Evolutionary conservation across 345 rosid genomes (phyloP), one percentile per base, ranked within the genome.

Genomic region (Melaleuca quinquenervia): DNA sequence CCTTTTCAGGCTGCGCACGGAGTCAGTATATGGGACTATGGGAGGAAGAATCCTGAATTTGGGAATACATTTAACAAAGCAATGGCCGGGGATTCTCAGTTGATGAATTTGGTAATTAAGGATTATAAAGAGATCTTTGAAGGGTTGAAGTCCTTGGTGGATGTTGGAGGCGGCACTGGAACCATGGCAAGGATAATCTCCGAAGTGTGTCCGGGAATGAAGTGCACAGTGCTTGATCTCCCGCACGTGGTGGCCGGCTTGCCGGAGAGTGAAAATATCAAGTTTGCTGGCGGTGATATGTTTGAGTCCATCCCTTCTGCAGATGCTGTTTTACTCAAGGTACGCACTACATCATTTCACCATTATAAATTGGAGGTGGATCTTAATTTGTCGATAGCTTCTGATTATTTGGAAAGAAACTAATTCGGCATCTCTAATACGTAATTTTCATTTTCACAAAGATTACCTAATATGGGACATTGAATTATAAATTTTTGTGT

Each of bases 81-180:
- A 11, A 93, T 92, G 95, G 88, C 89, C 1, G 29, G 92, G 82
- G 95, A 93, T 84, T 89, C 93, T 22, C 85, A 84, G 58, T 70
- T 89, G 89, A 88, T 84, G 51, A 87, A 84, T 82, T 54, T 88
- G 74, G 88, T 92, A 24, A 78, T 90, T 22, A 85, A 83, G 52
- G 93, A 92, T 20, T 87, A 86, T 48, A 87, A 87, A 32, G 85
- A 85, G 5, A 87, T 90, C 49, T 92, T 93, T 12, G 88, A 93
- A 32, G 92, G 92, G 29, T 36, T 91, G 83, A 60, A 18, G 20
- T 88, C 94, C 29, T 8, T 92, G 58, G 92, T 91, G 51, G 94
- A 93, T 70, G 93, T 91, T 11, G 93, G 93, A 2, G 94, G 94
- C 9, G 91, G 95, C 5, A 92, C 89, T 0, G 93, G 95, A 56